Evolutionary conservation across 768 basidiomycete genomes (phyloP).

Genomic region (Pleurotus tuoliensis): DNA sequence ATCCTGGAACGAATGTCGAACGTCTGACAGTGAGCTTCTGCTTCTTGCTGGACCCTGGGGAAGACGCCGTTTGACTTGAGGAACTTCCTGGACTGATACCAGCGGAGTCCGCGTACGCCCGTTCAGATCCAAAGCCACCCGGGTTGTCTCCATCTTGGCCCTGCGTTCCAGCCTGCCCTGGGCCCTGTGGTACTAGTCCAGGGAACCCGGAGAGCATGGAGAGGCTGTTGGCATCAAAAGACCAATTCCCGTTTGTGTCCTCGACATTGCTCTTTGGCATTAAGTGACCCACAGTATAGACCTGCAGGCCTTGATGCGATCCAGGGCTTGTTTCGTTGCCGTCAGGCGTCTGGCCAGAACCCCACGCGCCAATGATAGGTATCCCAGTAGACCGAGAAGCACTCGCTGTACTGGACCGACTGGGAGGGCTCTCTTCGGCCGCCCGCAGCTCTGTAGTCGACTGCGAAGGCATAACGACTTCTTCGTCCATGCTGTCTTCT

Average conservation of each 20-base stretch:
- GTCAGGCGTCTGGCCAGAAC: background rate
- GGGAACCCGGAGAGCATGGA: slow-evolving; percentile 9
- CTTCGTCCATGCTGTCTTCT: slow-evolving; percentile 14
- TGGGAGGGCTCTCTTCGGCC: background rate
- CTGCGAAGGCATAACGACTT: slow-evolving; percentile 20
- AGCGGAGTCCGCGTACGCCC: background rate
- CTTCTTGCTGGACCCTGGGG: slow-evolving; percentile 8
- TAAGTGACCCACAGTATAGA: slow-evolving; percentile 77
- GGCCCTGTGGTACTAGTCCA: slow-evolving; percentile 1
- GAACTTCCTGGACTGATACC: slow-evolving; percentile 7
- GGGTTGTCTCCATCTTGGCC: slow-evolving; percentile 15
- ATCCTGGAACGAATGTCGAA: slow-evolving; percentile 82
- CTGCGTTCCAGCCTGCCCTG: background rate
- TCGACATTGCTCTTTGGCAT: slow-evolving; percentile 52
- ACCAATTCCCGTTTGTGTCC: slow-evolving; percentile 59
- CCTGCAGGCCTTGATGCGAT: slow-evolving; percentile 67
- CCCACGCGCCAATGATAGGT: background rate
- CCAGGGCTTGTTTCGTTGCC: slow-evolving; percentile 10
- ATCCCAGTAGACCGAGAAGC: background rate
- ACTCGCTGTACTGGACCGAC: background rate
- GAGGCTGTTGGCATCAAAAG: slow-evolving; percentile 41
- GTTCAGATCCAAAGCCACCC: background rate
- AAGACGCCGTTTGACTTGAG: slow-evolving; percentile 12
- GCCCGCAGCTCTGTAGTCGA: background rate
- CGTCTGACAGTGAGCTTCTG: slow-evolving; percentile 66